phyloP scores from a whole-genome alignment of 352 stramenopile species.

The Globisporangium takayamanum region DNA sequence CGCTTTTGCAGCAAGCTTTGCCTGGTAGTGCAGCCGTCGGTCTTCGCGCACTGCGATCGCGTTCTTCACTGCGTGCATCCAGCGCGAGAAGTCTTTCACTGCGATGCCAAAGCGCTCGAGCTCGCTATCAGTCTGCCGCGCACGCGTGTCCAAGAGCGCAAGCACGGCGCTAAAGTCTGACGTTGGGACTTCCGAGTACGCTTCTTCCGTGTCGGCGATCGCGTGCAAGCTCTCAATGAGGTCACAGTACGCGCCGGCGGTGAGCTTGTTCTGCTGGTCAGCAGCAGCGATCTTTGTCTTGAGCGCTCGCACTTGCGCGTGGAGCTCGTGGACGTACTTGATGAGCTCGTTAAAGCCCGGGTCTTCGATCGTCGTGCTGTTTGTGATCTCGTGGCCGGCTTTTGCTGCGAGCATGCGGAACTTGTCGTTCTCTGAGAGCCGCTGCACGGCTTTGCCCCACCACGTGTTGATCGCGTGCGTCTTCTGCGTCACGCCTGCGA shows the following conservation, averaged over 20 bases:
- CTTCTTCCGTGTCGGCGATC: conserved; percentile 62
- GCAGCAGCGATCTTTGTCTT: conserved; percentile 54
- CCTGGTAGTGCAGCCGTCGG: conserved; percentile 71
- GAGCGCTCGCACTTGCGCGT: conserved; percentile 51
- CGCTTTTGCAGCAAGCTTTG: conserved; percentile 47
- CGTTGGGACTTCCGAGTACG: conserved; percentile 53
- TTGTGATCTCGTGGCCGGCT: conserved; percentile 34
- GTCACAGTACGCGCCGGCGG: conserved; percentile 73
- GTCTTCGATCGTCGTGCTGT: conserved; percentile 53
- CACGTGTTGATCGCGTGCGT: conserved; percentile 70
- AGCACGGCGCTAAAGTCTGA: conserved; percentile 60
- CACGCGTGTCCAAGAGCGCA: conserved; percentile 63
- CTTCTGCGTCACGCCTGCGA: conserved; percentile 47
- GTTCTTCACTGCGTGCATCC: conserved; percentile 64
- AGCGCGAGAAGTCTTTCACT: conserved; percentile 68
- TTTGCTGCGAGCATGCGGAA: conserved; percentile 58
- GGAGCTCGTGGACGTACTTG: conserved; percentile 61
- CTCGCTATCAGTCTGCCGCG: conserved; percentile 65
- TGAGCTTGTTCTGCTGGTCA: conserved; percentile 63
- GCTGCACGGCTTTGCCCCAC: conserved; percentile 80
- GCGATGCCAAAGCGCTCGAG: conserved; percentile 55
- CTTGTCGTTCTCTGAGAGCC: conserved; percentile 73
- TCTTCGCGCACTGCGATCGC: conserved; percentile 74
- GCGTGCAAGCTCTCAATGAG: conserved; percentile 70
- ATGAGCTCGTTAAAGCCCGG: conserved; percentile 54